These are phyloP conservation scores for Aureobasidium sp. DNA, from an alignment of 2,329 filamentous ascomycete genomes.

Conservation along the genomic window DNA sequence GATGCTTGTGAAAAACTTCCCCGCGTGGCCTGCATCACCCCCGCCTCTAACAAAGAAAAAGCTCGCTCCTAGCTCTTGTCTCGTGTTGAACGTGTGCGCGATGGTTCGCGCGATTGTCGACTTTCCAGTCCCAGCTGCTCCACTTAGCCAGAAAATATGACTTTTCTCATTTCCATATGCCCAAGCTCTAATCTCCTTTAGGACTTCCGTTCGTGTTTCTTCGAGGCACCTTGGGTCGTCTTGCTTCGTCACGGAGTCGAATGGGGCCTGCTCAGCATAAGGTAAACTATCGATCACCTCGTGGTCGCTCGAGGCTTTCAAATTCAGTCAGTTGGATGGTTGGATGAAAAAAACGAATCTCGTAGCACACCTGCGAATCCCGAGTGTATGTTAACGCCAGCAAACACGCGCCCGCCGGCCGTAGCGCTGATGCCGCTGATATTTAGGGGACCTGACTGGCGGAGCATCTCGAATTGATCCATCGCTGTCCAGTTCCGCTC, in stretches of 20 bases:
- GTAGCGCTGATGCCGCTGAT: no score
- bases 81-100: conserved; percentile 14
- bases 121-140: conserved; percentile 27
- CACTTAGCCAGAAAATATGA: conserved; percentile 26
- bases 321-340: no score
- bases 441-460: no score
- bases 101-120: conserved; percentile 26
- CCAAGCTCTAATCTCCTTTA: neutral
- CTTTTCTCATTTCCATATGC: neutral
- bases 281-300: no score
- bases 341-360: no score
- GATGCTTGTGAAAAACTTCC: no score
- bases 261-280: neutral
- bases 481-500: no score
- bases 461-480: no score
- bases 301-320: no score
- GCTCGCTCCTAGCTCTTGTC: conserved; percentile 14
- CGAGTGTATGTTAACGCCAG: no score
- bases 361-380: no score
- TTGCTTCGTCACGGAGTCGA: neutral
- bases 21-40: neutral
- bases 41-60: conserved; percentile 19
- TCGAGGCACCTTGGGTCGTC: neutral
- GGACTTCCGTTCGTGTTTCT: neutral
- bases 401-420: no score